These are phyloP conservation scores for Stachybotrys elegans DNA, from an alignment of 2,329 filamentous ascomycete species.

Conservation along the genomic window DNA sequence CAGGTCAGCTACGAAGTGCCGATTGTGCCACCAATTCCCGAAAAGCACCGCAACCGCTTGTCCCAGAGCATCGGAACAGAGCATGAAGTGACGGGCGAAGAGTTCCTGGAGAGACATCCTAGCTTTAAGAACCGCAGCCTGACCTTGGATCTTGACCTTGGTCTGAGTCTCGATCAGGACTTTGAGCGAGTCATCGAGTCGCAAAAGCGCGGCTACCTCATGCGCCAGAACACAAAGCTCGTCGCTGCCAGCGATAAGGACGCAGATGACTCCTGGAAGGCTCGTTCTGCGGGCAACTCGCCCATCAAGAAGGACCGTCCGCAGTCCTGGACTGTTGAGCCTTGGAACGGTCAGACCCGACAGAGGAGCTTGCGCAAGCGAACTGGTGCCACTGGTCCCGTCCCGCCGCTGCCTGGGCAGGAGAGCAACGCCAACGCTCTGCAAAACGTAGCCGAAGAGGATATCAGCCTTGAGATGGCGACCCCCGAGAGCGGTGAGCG, in stretches of 20 bases:
- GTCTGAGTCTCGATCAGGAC: conserved; percentile 82
- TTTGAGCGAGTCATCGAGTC: conserved; percentile 93
- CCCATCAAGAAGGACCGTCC: conserved; percentile 73
- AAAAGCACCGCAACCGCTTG: conserved; percentile 52
- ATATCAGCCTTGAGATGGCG: conserved; percentile 48
- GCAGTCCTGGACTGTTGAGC: conserved; percentile 93
- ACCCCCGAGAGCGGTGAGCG: conserved; percentile 79
- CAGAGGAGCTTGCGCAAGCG: conserved; percentile 58
- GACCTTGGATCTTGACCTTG: conserved; percentile 74
- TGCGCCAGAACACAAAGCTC: conserved; percentile 97
- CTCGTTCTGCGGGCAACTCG: conserved; percentile 61
- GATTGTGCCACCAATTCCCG: conserved; percentile 54
- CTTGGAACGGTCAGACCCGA: conserved; percentile 82
- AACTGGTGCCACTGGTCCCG: conserved; percentile 47
- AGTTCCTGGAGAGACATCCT: conserved; percentile 56
- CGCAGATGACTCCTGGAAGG: conserved; percentile 47
- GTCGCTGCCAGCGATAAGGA: conserved; percentile 85
- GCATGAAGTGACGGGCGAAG: conserved; percentile 26
- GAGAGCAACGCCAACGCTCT: conserved; percentile 70
- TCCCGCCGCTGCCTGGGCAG: conserved; percentile 82
- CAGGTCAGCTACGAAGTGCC: conserved; percentile 75
- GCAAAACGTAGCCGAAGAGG: conserved; percentile 65
- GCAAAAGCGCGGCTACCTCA: conserved; percentile 98
- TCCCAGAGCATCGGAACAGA: conserved; percentile 42
- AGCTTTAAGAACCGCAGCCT: conserved; percentile 80